Conservation (phyloP, 2,329 filamentous ascomycete species). For the Phialocephala subalpina region DNA sequence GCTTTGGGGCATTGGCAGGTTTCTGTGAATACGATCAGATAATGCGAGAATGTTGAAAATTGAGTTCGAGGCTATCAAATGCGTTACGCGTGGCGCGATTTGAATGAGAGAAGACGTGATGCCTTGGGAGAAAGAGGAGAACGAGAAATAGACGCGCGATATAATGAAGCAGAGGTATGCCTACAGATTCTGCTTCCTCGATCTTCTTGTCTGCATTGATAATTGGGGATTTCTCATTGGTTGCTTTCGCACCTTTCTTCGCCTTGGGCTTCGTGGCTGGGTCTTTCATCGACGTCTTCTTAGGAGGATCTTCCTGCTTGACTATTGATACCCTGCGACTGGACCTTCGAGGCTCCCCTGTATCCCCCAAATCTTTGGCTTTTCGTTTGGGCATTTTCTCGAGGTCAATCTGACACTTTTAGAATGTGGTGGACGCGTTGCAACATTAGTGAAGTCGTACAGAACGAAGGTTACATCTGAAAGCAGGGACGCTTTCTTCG, state of each 20-base stretch:
- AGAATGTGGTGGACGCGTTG: neutral
- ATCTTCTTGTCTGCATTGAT: slow-evolving; percentile 16
- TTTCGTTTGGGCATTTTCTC: slow-evolving; percentile 41
- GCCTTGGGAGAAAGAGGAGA: neutral
- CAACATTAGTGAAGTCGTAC: slow-evolving; percentile 1
- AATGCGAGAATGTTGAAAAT: neutral
- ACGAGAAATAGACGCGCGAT: neutral
- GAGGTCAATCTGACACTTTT: slow-evolving; percentile 1
- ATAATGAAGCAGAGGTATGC: neutral
- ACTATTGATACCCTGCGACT: slow-evolving; percentile 32
- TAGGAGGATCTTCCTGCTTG: slow-evolving; percentile 18
- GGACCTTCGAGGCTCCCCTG: slow-evolving; percentile 36
- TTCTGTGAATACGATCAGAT: slow-evolving; percentile 11
- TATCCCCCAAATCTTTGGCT: slow-evolving; percentile 33
- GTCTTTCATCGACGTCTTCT: slow-evolving; percentile 10
- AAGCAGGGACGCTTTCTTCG: slow-evolving; percentile 1
- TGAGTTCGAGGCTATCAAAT: neutral
- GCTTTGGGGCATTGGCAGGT: slow-evolving; percentile 16
- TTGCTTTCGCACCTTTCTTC: slow-evolving; percentile 7
- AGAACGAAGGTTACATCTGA: neutral
- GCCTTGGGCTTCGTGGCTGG: slow-evolving; percentile 14
- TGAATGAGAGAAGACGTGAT: neutral
- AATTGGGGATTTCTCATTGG: neutral
- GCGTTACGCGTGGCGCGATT: neutral
- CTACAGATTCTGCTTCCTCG: slow-evolving; percentile 6